phyloP scores from a whole-genome alignment of 345 rosid genomes.

The Cardamine resedifolia region DNA sequence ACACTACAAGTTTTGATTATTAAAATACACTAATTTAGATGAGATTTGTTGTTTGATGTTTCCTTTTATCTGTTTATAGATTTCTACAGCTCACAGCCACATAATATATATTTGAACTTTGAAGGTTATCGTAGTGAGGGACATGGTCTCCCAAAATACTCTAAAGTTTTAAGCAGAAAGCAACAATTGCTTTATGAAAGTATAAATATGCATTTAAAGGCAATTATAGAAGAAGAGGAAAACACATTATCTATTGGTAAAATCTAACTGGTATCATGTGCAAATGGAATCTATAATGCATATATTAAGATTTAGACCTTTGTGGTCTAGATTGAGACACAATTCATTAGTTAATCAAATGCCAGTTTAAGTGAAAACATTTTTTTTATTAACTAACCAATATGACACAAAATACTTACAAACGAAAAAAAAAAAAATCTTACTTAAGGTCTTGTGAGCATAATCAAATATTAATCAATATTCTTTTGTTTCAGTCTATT shows the following conservation, averaged over 20 bases:
- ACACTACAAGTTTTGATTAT: background rate
- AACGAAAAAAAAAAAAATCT: background rate
- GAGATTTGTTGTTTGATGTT: background rate
- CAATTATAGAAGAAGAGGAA: background rate
- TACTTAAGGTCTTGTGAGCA: background rate
- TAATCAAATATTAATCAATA: background rate
- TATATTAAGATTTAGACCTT: constrained; percentile 10
- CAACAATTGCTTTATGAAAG: constrained; percentile 25
- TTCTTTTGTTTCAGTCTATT: background rate
- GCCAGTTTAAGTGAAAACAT: background rate
- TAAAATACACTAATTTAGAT: background rate
- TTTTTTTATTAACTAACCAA: background rate
- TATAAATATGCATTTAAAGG: background rate
- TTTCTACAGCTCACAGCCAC: constrained; percentile 4
- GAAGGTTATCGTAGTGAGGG: constrained; percentile 13
- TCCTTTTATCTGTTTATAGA: background rate
- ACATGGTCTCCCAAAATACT: constrained; percentile 30
- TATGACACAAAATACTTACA: background rate
- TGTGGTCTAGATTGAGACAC: constrained; percentile 2
- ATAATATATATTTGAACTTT: background rate
- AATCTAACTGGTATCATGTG: constrained; percentile 20
- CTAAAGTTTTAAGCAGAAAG: constrained; percentile 27
- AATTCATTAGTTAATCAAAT: background rate
- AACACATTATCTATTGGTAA: background rate
- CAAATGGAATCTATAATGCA: constrained; percentile 26